phyloP scores from a whole-genome alignment of 495 filamentous ascomycete species.

The Talaromyces thailandensis region DNA sequence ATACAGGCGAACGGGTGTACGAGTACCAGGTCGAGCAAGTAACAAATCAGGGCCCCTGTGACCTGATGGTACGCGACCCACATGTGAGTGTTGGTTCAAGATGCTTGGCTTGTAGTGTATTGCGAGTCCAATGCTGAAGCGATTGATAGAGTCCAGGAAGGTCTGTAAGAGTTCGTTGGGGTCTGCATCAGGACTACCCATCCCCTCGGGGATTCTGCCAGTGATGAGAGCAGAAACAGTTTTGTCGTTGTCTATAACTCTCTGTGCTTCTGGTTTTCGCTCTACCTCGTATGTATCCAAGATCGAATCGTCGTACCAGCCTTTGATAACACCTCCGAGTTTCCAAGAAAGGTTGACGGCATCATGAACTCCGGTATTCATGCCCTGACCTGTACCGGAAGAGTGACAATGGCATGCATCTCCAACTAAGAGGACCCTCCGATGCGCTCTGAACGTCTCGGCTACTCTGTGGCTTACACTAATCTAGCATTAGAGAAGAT shows the following conservation, averaged over 20 bases:
- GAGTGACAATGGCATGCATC: constrained; percentile 42
- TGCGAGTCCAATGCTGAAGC: neutral
- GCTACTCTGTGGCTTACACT: neutral
- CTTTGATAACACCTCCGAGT: constrained; percentile 16
- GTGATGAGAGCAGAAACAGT: neutral
- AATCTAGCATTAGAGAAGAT: neutral
- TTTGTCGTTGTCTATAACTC: neutral
- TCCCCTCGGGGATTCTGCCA: neutral
- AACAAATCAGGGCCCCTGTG: neutral
- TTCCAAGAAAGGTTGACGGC: constrained; percentile 44
- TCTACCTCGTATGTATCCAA: constrained; percentile 14
- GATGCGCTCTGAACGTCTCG: neutral
- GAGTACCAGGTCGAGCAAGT: neutral
- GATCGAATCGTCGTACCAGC: constrained; percentile 1
- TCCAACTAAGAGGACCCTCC: constrained; percentile 37
- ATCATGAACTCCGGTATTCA: constrained; percentile 44
- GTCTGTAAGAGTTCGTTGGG: neutral
- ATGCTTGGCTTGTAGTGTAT: neutral
- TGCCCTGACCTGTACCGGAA: constrained; percentile 38
- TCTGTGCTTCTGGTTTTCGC: neutral
- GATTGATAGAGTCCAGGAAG: neutral
- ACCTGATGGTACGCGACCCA: neutral
- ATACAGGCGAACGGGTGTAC: neutral
- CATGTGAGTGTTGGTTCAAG: neutral
- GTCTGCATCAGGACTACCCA: neutral